Percentiles rank a stretch among this genome's conserved stretches.
These are phyloP conservation scores for Yueomyces sp. DNA, from an alignment of 805 yeast species.

Conservation along the genomic window DNA sequence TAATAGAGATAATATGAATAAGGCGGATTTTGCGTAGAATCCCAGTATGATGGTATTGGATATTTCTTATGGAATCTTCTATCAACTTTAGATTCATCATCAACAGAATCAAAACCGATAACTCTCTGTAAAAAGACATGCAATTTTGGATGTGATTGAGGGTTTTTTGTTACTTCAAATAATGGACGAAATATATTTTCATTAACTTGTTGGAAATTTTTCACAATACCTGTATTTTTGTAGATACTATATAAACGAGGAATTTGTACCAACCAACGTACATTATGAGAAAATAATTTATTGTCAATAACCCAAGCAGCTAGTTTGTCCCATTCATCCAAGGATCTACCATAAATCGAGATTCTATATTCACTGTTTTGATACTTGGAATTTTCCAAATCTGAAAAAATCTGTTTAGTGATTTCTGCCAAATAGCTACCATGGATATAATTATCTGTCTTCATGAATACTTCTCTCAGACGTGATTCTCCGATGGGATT, in stretches of 20 bases:
- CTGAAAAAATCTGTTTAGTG: slow-evolving; percentile 85
- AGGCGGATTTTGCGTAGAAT: slow-evolving; percentile 70
- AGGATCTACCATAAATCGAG: slow-evolving; percentile 80
- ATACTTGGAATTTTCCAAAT: slow-evolving; percentile 85
- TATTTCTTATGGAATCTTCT: slow-evolving; percentile 66
- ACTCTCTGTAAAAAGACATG: slow-evolving; percentile 82
- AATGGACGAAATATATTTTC: slow-evolving; percentile 73
- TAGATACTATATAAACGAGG: slow-evolving; percentile 88
- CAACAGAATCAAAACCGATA: slow-evolving; percentile 94
- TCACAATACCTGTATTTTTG: slow-evolving; percentile 57
- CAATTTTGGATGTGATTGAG: slow-evolving; percentile 79
- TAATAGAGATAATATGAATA: slow-evolving; percentile 90
- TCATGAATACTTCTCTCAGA: slow-evolving; percentile 84
- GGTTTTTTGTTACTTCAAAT: slow-evolving; percentile 79
- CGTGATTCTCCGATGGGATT: slow-evolving; percentile 98
- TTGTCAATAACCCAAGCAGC: slow-evolving; percentile 93
- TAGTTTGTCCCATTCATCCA: slow-evolving; percentile 86
- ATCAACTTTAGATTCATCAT: slow-evolving; percentile 90
- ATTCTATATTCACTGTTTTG: slow-evolving; percentile 96
- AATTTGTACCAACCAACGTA: slow-evolving; percentile 90
- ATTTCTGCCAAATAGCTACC: slow-evolving; percentile 88
- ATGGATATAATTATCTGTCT: slow-evolving; percentile 82
- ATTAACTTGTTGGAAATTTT: slow-evolving; percentile 61
- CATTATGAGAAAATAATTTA: slow-evolving; percentile 81
- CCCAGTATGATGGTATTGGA: slow-evolving; percentile 78